Evolutionary conservation across 2,329 filamentous ascomycete genomes (phyloP).

Genomic region (Hypoxylon sp.): DNA sequence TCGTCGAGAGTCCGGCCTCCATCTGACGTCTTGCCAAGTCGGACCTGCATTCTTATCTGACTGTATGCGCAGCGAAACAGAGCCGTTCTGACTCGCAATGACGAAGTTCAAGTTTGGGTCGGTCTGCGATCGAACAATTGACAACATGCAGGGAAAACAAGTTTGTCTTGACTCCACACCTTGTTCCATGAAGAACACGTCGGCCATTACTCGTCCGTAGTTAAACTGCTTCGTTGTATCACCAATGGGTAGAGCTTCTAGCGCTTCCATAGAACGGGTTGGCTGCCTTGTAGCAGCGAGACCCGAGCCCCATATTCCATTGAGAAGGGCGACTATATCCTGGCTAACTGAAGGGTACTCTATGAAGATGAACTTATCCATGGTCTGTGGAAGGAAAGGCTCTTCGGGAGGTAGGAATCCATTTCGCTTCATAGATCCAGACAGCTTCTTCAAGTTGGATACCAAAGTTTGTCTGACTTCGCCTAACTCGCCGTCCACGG

Average conservation of each 20-base stretch:
- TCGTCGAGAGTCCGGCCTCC: conserved; percentile 77
- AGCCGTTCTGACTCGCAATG: conserved; percentile 83
- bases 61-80: conserved; percentile 82
- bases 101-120: conserved; percentile 80
- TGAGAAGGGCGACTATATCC: conserved; percentile 79
- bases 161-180: conserved; percentile 78
- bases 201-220: conserved; percentile 83
- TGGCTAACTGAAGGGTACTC: conserved; percentile 81
- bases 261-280: conserved; percentile 66
- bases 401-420: conserved; percentile 81
- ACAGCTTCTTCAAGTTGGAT: conserved; percentile 79
- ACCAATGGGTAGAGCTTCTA: conserved; percentile 81
- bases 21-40: conserved; percentile 86
- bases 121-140: conserved; percentile 78
- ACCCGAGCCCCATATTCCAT: conserved; percentile 70
- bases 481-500: conserved; percentile 64
- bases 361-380: conserved; percentile 87
- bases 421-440: conserved; percentile 88
- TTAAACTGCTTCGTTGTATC: conserved; percentile 82
- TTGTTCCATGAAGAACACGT: conserved; percentile 81
- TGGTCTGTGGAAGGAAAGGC: conserved; percentile 78
- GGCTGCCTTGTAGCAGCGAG: conserved; percentile 65
- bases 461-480: conserved; percentile 70
- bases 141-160: conserved; percentile 80
- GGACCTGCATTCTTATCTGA: conserved; percentile 76